A percentile compares a stretch with the other conserved stretches of the same genome.
Evolutionary conservation across 2,329 filamentous ascomycete species (phyloP).

Genomic region (Hawksworthiomyces lignivorus): DNA sequence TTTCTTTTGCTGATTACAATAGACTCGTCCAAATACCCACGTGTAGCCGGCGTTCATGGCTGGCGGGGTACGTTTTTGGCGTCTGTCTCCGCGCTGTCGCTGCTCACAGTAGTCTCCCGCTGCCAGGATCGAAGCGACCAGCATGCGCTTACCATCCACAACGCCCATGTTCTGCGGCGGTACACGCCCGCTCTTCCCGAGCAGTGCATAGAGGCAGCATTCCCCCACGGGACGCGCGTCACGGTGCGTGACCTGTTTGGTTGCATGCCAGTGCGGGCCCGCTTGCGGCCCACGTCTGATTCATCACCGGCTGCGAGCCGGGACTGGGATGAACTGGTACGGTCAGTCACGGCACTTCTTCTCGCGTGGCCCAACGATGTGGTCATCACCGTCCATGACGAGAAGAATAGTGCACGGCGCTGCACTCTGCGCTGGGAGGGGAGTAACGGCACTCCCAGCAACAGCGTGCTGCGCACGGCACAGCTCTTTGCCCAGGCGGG

Average conservation of each 20-base stretch:
- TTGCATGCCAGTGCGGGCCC: conserved; percentile 82
- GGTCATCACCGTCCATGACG: conserved; percentile 52
- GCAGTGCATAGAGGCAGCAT: conserved; percentile 44
- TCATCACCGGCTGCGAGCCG: conserved; percentile 29
- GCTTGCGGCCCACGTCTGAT: conserved; percentile 58
- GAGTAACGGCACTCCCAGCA: conserved; percentile 9
- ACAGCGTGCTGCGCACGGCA: conserved; percentile 27
- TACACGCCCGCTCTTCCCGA: conserved; percentile 53
- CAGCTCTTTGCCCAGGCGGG: conserved; percentile 58
- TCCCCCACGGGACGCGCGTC: conserved; percentile 66
- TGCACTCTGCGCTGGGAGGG: conserved; percentile 14
- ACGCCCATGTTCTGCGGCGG: conserved; percentile 57
- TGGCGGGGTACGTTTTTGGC: conserved; percentile 67
- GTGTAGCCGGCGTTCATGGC: conserved; percentile 48
- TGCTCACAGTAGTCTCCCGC: conserved; percentile 69
- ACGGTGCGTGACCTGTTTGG: conserved; percentile 78
- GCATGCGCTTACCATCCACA: conserved; percentile 63
- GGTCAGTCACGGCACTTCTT: conserved; percentile 54
- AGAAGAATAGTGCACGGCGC: conserved; percentile 29
- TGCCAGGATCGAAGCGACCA: conserved; percentile 52
- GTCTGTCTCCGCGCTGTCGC: conserved; percentile 65
- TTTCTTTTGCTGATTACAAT: not conserved
- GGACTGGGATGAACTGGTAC: conserved; percentile 58
- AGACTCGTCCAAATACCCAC: conserved; percentile 73
- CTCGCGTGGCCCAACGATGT: conserved; percentile 57